These are phyloP conservation scores for Alliaria petiolata DNA, from an alignment of 345 rosid species.

Conservation along the genomic window DNA sequence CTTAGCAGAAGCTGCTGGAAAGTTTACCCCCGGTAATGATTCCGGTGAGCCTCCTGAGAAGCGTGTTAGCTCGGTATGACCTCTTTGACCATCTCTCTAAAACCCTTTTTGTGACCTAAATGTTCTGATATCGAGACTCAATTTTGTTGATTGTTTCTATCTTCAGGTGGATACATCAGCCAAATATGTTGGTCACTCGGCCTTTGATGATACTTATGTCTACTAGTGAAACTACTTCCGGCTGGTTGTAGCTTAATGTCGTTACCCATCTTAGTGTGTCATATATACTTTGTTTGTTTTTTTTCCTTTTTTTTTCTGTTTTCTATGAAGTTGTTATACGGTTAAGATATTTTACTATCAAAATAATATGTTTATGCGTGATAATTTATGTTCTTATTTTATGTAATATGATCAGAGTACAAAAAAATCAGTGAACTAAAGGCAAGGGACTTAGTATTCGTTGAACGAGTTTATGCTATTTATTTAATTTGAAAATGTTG, in stretches of 20 bases:
- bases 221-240: constrained; percentile 11
- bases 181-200: constrained; percentile 29
- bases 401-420: too few species aligned
- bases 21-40: constrained; percentile 25
- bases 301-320: not conserved
- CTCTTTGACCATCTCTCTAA: not conserved
- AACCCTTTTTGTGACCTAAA: not conserved
- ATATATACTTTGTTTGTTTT: not conserved
- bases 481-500: too few species aligned
- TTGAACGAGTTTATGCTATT: too few species aligned
- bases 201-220: constrained; percentile 26
- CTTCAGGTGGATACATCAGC: constrained; percentile 31
- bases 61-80: constrained; percentile 32
- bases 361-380: not conserved
- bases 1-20: constrained; percentile 72
- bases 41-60: constrained; percentile 53
- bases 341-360: not conserved
- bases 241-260: not conserved
- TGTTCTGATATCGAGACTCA: not conserved
- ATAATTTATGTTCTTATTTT: too few species aligned
- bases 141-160: not conserved
- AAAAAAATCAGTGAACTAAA: too few species aligned
- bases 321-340: not conserved
- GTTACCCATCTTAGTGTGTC: not conserved
- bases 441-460: too few species aligned